A percentile compares a stretch with the other conserved stretches of the same genome.
phyloP scores from a whole-genome alignment of 257 asterid species.

The Solanum pennellii region DNA sequence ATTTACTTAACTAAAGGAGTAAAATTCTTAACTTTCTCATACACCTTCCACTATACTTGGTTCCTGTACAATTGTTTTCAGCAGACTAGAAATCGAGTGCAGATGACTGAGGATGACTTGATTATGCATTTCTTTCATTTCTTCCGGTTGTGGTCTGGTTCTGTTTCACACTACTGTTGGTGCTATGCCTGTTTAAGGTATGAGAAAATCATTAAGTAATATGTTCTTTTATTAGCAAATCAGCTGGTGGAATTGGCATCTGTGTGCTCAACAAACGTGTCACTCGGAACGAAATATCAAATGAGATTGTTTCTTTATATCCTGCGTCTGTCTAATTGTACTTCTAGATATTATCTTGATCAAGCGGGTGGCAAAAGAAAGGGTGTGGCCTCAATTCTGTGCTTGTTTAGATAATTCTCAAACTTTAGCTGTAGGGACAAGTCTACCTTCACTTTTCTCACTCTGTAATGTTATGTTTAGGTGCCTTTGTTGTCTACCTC shows the following conservation, averaged over 20 bases:
- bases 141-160: too few species aligned
- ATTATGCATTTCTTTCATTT: constrained; percentile 49
- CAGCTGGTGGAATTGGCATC: constrained; percentile 96
- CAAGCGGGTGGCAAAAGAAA: constrained; percentile 98
- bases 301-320: constrained; percentile 79
- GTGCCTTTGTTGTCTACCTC: constrained; percentile 96
- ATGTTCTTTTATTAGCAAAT: constrained; percentile 91
- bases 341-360: constrained; percentile 80
- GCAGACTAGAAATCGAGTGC: constrained; percentile 62
- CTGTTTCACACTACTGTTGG: constrained; percentile 32
- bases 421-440: neutral
- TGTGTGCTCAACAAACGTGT: constrained; percentile 88
- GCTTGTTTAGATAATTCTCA: neutral
- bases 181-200: constrained; percentile 53
- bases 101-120: constrained; percentile 81
- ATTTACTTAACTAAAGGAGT: neutral
- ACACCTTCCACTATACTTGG: neutral
- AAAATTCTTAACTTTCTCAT: neutral
- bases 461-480: constrained; percentile 15
- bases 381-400: constrained; percentile 25
- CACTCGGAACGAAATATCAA: constrained; percentile 88
- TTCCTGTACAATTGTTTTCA: neutral
- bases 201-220: constrained; percentile 53
- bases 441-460: neutral
- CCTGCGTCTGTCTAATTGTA: constrained; percentile 88